Base-by-base conservation (phyloP, 306 rosid species). In the Fagus crenata region DNA sequence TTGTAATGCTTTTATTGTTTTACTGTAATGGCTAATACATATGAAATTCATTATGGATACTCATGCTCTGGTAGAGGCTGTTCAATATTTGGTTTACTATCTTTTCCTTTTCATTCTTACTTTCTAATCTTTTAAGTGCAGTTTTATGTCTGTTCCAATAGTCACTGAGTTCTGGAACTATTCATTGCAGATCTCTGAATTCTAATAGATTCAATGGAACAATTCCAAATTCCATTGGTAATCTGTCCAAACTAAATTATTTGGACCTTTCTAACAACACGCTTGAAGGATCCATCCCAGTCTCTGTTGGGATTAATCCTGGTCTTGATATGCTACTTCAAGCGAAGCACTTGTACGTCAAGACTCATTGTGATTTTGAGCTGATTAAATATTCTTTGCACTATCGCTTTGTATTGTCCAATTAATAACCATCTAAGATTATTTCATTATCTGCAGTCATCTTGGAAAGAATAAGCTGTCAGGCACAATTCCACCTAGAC, bases 141-240 rank as follows among this genome's bases (percentile, higher is more conserved):
- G 18, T 32, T 61, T 58, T 56, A 7, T 7, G 33, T 56, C 63
- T 56, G 1, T 60, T 60, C 0, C 14, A 14, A 4, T 32, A 46
- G 15, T 11, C 40, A 60, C n/a, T 9, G 15, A 60, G 5, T 60
- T 60, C 67, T 12, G 40, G 40, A 12, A 1, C 41, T 42, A 22
- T 63, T 53, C 39, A 17, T 7, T 39, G 51, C 78, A 86, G 89
- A 76, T 81, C 85, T n/a, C 59, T 86, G 70, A 84, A 78, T 49
- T 59, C 77, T 28, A 86, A 86, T 49, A 41, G 49, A 0, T 80
- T 86, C 70, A 14, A 3, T 35, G 89, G 87, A 14, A 2, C 0
- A 37, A 84, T 86, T 68, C 89, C 89, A 4, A 67, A 63, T 32
- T 78, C 87, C 60, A 71, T 86, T 14, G 87, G 89, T 28, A 86